These are phyloP conservation scores for Populus hybrid DNA, from an alignment of 441 rosid species.

Conservation along the genomic window DNA sequence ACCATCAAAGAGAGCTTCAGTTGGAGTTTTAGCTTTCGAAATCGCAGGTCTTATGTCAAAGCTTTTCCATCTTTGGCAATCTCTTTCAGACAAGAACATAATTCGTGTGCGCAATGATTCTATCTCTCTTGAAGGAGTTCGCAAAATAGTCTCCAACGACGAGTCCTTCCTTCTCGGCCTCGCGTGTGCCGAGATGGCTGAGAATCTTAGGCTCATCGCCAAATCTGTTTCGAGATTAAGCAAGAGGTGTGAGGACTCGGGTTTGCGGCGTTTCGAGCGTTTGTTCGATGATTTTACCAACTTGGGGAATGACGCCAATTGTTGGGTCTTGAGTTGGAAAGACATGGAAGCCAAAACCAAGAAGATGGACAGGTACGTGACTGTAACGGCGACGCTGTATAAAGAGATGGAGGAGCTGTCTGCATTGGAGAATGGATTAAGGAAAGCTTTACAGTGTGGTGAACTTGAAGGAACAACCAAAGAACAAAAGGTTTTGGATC, in stretches of 20 bases:
- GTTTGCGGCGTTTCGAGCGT: conserved; percentile 46
- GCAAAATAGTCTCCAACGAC: conserved; percentile 73
- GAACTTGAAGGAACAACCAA: conserved; percentile 28
- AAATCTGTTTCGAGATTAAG: conserved; percentile 53
- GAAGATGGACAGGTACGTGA: conserved; percentile 73
- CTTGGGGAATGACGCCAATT: conserved; percentile 53
- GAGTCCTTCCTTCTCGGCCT: conserved; percentile 73
- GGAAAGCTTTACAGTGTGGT: conserved; percentile 38
- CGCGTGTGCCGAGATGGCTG: conserved; percentile 75
- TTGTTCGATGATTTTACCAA: conserved; percentile 62
- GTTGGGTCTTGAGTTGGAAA: conserved; percentile 55
- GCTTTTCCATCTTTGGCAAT: conserved; percentile 69
- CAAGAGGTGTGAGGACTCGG: conserved; percentile 45
- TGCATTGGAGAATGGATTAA: conserved; percentile 44
- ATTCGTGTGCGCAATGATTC: conserved; percentile 57
- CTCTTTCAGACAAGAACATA: conserved; percentile 69
- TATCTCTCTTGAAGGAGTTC: conserved; percentile 65
- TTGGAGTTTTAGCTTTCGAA: conserved; percentile 75
- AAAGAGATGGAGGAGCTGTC: conserved; percentile 81
- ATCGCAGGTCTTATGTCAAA: conserved; percentile 79
- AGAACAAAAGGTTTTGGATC: conserved; percentile 60
- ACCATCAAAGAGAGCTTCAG: conserved; percentile 30
- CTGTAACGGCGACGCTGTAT: conserved; percentile 57
- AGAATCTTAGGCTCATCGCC: conserved; percentile 52
- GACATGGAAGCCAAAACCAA: conserved; percentile 63